Percentiles rank a stretch among this genome's conserved stretches.
phyloP scores from a whole-genome alignment of 2,329 filamentous ascomycete species.

The Monosporascus sp. region DNA sequence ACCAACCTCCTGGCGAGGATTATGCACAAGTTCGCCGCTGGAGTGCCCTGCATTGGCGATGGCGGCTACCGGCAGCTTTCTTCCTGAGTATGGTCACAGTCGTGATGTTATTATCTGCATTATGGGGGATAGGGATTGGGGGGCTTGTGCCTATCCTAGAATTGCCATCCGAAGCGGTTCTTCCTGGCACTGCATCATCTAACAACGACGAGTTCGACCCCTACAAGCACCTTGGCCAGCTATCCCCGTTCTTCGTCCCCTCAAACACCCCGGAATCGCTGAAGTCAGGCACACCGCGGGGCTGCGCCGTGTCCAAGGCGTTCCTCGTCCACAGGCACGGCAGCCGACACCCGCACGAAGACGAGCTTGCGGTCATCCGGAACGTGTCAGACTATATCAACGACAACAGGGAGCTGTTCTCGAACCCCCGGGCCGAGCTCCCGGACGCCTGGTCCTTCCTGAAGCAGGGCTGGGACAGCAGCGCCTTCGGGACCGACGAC shows the following conservation, averaged over 20 bases:
- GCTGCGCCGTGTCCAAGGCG: constrained; percentile 12
- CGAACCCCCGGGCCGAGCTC: constrained; percentile 5
- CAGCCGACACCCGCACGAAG: constrained; percentile 13
- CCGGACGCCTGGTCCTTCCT: constrained; percentile 13
- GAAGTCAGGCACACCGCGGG: constrained; percentile 12
- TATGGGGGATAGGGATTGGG: no score
- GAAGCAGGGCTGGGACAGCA: constrained; percentile 12
- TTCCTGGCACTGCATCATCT: no score
- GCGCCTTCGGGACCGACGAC: constrained; percentile 9
- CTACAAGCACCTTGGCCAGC: constrained; percentile 15
- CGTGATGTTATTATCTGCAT: no score
- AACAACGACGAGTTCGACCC: constrained; percentile 4
- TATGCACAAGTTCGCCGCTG: no score
- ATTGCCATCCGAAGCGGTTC: no score
- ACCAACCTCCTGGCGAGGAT: no score
- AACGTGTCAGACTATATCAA: constrained; percentile 13
- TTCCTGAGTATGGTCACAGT: no score
- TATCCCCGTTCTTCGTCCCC: constrained; percentile 17
- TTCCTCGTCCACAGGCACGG: constrained; percentile 19
- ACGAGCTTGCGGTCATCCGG: constrained; percentile 13
- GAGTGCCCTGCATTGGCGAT: no score
- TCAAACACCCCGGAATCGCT: constrained; percentile 12
- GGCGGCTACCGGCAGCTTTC: no score
- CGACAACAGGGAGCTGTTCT: constrained; percentile 13
- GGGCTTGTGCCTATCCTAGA: no score